phyloP scores from a whole-genome alignment of 768 basidiomycete genomes.

The Clitopilus hobsonii region DNA sequence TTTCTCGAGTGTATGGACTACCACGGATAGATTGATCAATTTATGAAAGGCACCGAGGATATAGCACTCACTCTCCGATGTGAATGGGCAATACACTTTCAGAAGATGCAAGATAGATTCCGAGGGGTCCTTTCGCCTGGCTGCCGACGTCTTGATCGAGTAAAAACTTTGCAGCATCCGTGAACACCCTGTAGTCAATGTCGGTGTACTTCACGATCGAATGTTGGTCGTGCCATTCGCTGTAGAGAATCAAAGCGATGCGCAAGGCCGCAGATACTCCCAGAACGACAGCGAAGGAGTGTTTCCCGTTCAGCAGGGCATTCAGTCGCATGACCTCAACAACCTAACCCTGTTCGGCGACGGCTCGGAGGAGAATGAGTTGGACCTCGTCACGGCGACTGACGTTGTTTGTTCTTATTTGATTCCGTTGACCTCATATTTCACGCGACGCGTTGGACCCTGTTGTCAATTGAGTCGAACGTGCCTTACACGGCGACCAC shows the following conservation, averaged over 20 bases:
- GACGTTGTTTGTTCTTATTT: neutral
- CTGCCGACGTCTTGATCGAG: conserved; percentile 42
- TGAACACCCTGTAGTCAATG: conserved; percentile 94
- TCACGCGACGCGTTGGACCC: no score
- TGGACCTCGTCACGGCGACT: neutral
- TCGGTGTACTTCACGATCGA: conserved; percentile 96
- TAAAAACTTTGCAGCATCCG: conserved; percentile 79
- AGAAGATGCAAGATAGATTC: conserved; percentile 23
- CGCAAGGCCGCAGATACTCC: conserved; percentile 54
- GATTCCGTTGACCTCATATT: neutral
- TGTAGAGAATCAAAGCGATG: conserved; percentile 71
- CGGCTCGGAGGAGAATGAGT: no score
- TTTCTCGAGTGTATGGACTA: conserved; percentile 88
- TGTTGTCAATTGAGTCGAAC: no score
- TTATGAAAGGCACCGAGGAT: neutral
- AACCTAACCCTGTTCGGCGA: neutral
- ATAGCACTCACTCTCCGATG: conserved; percentile 71
- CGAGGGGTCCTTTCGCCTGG: conserved; percentile 58
- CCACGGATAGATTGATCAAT: conserved; percentile 3
- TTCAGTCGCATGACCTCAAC: neutral
- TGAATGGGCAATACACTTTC: conserved; percentile 10
- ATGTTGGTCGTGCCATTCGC: conserved; percentile 84
- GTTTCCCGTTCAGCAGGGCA: conserved; percentile 1
- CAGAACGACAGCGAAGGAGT: conserved; percentile 51
- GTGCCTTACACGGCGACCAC: neutral